Evolutionary conservation across 2,329 filamentous ascomycete species (phyloP), one percentile per base, ranked within the genome.

Genomic region (Colletotrichum gigasporum): DNA sequence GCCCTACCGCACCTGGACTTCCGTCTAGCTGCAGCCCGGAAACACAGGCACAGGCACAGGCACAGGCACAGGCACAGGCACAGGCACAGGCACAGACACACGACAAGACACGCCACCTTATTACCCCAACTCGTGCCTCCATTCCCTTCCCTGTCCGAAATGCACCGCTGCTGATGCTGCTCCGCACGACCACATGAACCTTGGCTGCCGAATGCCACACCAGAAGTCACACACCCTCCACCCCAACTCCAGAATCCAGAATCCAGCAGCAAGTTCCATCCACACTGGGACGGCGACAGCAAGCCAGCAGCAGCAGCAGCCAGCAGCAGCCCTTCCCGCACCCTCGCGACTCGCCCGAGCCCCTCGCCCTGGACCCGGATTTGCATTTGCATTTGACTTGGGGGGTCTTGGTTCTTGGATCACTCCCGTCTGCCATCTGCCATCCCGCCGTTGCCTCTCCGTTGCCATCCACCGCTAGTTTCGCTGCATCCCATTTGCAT

Each of bases 61-160:
- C 41, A 50, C 35, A 24, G 20, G n/a, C n/a, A 30, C n/a, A 24
- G 8, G 44, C n/a, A 26, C 28, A 45, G 16, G 14, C 41, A 44
- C 18, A 44, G 14, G 41, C 20, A 47, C 32, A 39, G 11, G 42
- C n/a, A 35, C 18, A 42, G 42, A 26, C 30, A 37, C 41, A 37
- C 20, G 9, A 45, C 56, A 26, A 52, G 39, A 51, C 54, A 63
- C 37, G 60, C 60, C 60, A 47, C 54, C 54, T 47, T 59, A 47
- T 39, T 39, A 59, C 44, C 53, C 53, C 56, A 54, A 50, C 34
- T 41, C 20, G 42, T 34, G 54, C 48, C 45, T 48, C 61, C 61
- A 64, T 61, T 42, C 41, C 52, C 35, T 51, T 51, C 54, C 53
- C 35, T 55, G 52, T 55, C 26, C 26, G 14, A 14, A 44, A 37